Evolutionary conservation across 805 yeast genomes (phyloP), one percentile per base, ranked within the genome.

Genomic region (Saccharomycopsis sp.): DNA sequence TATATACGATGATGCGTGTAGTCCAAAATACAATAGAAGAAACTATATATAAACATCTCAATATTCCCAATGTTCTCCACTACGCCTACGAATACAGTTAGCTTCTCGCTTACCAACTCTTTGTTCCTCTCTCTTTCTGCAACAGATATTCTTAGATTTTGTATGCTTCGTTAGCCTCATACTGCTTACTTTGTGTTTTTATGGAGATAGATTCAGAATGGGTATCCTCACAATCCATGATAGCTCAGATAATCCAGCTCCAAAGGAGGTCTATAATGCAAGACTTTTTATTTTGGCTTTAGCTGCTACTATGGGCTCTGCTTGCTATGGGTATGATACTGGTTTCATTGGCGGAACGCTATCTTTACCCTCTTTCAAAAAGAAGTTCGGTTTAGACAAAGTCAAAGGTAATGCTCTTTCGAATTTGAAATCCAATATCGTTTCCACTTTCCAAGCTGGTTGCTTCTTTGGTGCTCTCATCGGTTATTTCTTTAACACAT

Each of bases 311-410:
- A 68, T 76, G 34, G 83, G 79, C 4, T 80, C 83, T 14, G 70
- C 77, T 23, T 73, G 77, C 57, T 77, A 79, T 57, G 84, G 84
- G 14, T 80, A 80, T 64, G 84, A 80, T 63, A 76, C 81, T 44
- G 83, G 82, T 4, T 79, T 78, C 66, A 77, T 79, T 53, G 84
- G 83, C 9, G 79, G 80, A n/a, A 75, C 80, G 3, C 75, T 78
- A n/a, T 67, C 78, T 0, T 67, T 80, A 51, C 68, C 65, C 7
- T 74, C 80, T 2, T 80, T 80, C 65, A 64, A 70, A 57, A 54
- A 60, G 2, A 81, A 77, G 63, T 80, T 80, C 64, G 78, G 75
- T 15, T 62, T 79, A 51, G 74, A 68, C 15, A 51, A 64, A 4
- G 68, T 68, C 67, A 58, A 75, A 2, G 34, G 67, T 0, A 62